Conservation (phyloP, 371 early-diverging fungal genomes). For the Chytridiales sp. region DNA sequence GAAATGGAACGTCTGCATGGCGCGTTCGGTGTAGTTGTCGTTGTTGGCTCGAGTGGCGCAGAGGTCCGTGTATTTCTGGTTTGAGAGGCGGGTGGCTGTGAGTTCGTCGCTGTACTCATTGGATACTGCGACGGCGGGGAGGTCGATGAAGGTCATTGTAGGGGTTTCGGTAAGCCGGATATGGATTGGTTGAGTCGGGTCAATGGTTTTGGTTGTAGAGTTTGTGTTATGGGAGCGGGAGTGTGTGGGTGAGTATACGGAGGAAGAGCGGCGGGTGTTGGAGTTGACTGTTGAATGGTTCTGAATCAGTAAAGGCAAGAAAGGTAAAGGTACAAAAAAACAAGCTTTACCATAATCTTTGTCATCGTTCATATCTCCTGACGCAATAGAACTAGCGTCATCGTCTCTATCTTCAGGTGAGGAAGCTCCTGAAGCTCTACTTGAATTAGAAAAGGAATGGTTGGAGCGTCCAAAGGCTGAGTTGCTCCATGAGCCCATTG, state of each 20-base stretch:
- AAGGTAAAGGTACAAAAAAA: background rate
- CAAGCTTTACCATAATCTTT: conserved; percentile 15
- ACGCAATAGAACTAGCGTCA: conserved; percentile 24
- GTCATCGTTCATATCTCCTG: conserved; percentile 29
- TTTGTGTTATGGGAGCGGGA: background rate
- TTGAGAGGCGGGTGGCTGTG: conserved; percentile 34
- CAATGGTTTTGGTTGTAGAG: conserved; percentile 27
- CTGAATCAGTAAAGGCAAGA: background rate
- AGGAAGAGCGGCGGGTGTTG: background rate
- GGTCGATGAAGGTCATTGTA: conserved; percentile 40
- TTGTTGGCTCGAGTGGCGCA: conserved; percentile 31
- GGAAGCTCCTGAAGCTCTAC: conserved; percentile 33
- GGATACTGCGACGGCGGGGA: conserved; percentile 44
- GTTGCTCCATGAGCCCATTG: conserved; percentile 38
- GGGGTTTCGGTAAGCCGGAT: conserved; percentile 47
- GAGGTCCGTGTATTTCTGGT: conserved; percentile 47
- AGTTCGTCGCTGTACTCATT: conserved; percentile 42
- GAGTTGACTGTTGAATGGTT: background rate
- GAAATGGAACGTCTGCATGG: conserved; percentile 47
- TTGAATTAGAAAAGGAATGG: conserved; percentile 26
- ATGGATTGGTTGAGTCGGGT: conserved; percentile 33
- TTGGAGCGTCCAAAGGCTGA: conserved; percentile 34
- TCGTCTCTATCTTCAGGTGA: conserved; percentile 30
- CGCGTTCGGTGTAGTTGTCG: conserved; percentile 46
- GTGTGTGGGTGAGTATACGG: background rate